Evolutionary conservation across 2,329 filamentous ascomycete species (phyloP).

Genomic region (Didymella segeticola): DNA sequence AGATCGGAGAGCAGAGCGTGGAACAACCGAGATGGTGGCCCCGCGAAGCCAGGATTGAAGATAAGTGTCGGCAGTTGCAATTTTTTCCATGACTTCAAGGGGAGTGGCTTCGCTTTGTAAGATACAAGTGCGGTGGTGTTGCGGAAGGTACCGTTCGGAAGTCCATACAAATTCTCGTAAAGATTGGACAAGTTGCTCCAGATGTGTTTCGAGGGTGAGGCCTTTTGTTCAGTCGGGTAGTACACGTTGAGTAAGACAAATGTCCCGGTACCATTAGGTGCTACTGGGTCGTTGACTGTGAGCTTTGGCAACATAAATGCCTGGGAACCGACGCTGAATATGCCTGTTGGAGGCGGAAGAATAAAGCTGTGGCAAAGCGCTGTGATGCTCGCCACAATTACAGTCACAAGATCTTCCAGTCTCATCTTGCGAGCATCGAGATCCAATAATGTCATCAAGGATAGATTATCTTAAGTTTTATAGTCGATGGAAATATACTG

Average conservation of each 20-base stretch:
- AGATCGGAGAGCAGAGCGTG: slow-evolving; percentile 18
- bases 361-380: background rate
- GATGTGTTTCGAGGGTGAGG: slow-evolving; percentile 9
- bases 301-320: slow-evolving; percentile 18
- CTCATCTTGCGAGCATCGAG: background rate
- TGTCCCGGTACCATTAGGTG: slow-evolving; percentile 16
- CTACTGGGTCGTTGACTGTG: slow-evolving; percentile 20
- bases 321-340: slow-evolving; percentile 21
- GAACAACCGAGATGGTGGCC: slow-evolving; percentile 20
- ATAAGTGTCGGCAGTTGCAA: slow-evolving; percentile 15
- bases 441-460: background rate
- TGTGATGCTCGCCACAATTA: background rate
- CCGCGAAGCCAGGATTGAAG: slow-evolving; percentile 16
- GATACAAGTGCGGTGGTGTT: background rate
- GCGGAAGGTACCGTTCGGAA: background rate
- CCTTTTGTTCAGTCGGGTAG: slow-evolving; percentile 17
- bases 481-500: background rate
- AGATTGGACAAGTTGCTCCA: background rate
- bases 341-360: slow-evolving; percentile 25
- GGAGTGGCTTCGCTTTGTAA: background rate
- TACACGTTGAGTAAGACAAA: slow-evolving; percentile 23
- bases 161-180: background rate
- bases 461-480: background rate
- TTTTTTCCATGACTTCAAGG: background rate
- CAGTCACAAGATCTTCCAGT: slow-evolving; percentile 22